These are phyloP conservation scores for Chimonanthus praecox DNA, from an alignment of 164 flowering plant genomes.

Conservation along the genomic window DNA sequence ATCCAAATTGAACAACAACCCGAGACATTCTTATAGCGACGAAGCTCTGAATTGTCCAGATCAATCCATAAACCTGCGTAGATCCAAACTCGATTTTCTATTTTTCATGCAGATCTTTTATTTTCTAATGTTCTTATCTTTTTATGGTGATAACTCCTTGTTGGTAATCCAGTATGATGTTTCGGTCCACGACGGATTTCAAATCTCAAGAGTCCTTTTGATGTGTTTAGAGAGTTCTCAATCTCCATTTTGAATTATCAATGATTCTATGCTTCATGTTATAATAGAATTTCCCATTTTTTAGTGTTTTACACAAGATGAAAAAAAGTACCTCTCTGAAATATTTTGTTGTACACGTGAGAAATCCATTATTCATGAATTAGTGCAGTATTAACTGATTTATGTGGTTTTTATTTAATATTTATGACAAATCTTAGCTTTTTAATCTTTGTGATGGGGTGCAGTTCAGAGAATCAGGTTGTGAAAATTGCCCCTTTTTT, in stretches of 20 bases:
- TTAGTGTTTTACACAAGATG: not conserved
- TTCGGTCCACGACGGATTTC: not conserved
- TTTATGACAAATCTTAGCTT: not conserved
- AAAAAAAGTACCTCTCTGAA: not conserved
- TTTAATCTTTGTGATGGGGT: conserved; percentile 4
- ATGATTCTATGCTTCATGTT: not conserved
- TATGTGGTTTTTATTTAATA: not conserved
- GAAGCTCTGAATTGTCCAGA: no score
- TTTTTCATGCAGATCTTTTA: no score
- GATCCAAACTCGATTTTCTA: no score
- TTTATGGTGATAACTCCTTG: not conserved
- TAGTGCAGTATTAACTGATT: not conserved
- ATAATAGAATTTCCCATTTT: not conserved
- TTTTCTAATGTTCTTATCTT: no score
- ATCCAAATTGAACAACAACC: no score
- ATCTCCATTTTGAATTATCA: not conserved
- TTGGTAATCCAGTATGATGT: not conserved
- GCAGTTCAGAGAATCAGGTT: conserved; percentile 88
- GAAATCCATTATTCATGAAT: not conserved
- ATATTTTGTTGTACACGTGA: not conserved
- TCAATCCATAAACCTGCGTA: no score
- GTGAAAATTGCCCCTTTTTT: conserved; percentile 94
- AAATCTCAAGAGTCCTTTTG: not conserved
- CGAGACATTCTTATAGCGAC: no score
- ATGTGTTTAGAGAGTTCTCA: not conserved